Percentiles rank a stretch among this genome's conserved stretches.
Conservation (phyloP, 371 early-diverging fungal genomes). For the Mucor racemosus region DNA sequence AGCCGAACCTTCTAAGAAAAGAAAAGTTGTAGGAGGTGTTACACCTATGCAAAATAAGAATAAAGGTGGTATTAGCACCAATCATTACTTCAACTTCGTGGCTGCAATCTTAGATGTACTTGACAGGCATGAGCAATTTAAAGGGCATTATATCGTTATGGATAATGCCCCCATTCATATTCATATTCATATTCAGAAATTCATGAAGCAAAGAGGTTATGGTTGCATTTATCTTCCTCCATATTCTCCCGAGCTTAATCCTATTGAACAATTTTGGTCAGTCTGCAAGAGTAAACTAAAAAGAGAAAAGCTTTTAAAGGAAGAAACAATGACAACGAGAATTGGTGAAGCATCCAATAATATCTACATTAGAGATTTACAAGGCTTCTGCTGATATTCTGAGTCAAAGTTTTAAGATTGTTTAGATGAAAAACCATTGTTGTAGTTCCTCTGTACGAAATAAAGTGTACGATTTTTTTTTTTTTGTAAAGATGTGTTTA, state of each 20-base stretch:
- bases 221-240: constrained; percentile 22
- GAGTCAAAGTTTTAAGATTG: too few relatives aligned
- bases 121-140: too few relatives aligned
- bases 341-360: not conserved
- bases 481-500: too few relatives aligned
- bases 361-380: not conserved
- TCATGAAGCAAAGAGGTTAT: constrained; percentile 17
- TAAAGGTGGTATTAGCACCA: too few relatives aligned
- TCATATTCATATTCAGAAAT: constrained; percentile 5
- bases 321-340: constrained; percentile 6
- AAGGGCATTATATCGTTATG: not conserved
- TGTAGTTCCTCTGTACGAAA: too few relatives aligned
- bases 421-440: too few relatives aligned
- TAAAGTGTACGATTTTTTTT: too few relatives aligned
- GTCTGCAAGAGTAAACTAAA: constrained; percentile 18
- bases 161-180: not conserved
- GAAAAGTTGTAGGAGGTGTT: too few relatives aligned
- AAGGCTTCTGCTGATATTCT: not conserved
- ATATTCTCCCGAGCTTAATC: constrained; percentile 20
- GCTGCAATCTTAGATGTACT: too few relatives aligned
- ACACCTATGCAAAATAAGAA: too few relatives aligned
- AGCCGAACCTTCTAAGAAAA: too few relatives aligned
- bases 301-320: constrained; percentile 11
- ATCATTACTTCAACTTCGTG: too few relatives aligned
- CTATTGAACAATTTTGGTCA: constrained; percentile 28